Evolutionary conservation across 495 filamentous ascomycete genomes (phyloP).

Genomic region (Talaromyces proteolyticus): DNA sequence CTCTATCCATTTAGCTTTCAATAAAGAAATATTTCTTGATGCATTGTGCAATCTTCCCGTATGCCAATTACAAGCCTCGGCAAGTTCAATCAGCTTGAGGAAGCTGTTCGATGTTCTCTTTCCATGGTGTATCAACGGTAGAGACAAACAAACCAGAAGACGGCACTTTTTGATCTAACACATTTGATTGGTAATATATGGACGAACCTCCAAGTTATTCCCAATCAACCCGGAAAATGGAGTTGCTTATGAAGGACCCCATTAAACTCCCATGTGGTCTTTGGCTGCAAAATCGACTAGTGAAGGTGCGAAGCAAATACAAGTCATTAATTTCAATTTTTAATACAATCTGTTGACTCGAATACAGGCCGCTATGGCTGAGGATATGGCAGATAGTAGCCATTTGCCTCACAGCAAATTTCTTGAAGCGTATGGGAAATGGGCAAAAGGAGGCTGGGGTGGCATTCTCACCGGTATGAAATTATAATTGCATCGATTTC

Average conservation of each 20-base stretch:
- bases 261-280: slow-evolving; percentile 13
- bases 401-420: background rate
- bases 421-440: slow-evolving; percentile 2
- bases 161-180: background rate
- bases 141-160: background rate
- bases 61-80: background rate
- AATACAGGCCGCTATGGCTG: slow-evolving; percentile 6
- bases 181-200: background rate
- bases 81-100: background rate
- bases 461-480: slow-evolving; percentile 3
- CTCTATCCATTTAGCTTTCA: background rate
- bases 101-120: no score
- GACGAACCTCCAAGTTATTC: background rate
- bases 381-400: slow-evolving; percentile 4
- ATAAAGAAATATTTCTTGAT: background rate
- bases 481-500: background rate
- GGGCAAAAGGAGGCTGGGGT: slow-evolving; percentile 7
- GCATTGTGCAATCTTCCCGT: background rate
- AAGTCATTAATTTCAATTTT: background rate
- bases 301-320: slow-evolving; percentile 7
- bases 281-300: slow-evolving; percentile 11
- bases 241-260: slow-evolving; percentile 2
- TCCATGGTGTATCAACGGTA: background rate
- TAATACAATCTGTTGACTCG: background rate
- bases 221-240: background rate